Percentiles rank a stretch among this genome's conserved stretches.
Evolutionary conservation across 371 early-diverging fungal species (phyloP).

Genomic region (Funneliformis caledonium): DNA sequence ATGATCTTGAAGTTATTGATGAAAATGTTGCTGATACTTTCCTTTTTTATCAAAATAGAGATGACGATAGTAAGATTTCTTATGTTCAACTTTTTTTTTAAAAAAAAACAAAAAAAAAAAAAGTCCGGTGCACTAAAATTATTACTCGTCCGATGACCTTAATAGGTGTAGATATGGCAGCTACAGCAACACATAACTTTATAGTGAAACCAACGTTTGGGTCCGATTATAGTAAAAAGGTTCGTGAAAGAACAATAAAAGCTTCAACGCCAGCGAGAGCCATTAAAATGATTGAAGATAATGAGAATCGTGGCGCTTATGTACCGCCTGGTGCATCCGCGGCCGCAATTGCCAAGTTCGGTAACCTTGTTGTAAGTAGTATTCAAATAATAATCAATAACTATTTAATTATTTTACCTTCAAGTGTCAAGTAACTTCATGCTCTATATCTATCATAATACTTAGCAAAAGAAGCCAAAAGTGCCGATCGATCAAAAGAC

Average conservation of each 20-base stretch:
- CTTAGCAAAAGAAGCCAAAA: conserved; percentile 54
- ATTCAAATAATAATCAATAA: no score
- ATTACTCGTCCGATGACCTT: no score
- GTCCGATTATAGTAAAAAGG: conserved; percentile 23
- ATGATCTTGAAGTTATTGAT: conserved; percentile 21
- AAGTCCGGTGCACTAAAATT: no score
- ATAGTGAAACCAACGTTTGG: neutral
- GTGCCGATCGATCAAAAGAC: conserved; percentile 64
- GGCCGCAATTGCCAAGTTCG: neutral
- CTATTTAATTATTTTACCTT: neutral
- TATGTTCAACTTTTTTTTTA: no score
- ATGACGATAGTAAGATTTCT: neutral
- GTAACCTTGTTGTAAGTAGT: neutral
- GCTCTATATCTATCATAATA: neutral
- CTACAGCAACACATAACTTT: conserved; percentile 13
- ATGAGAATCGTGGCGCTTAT: conserved; percentile 36
- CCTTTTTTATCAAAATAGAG: conserved; percentile 22
- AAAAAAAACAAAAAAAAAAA: no score
- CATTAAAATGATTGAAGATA: conserved; percentile 22
- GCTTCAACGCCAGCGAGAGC: conserved; percentile 32
- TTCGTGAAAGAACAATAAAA: conserved; percentile 21
- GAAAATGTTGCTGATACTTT: neutral
- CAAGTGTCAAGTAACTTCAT: no score
- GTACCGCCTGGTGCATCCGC: conserved; percentile 15
- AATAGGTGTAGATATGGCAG: conserved; percentile 25